Evolutionary conservation across 345 rosid genomes (phyloP), one percentile per base, ranked within the genome.

Genomic region (Passiflora organensis): DNA sequence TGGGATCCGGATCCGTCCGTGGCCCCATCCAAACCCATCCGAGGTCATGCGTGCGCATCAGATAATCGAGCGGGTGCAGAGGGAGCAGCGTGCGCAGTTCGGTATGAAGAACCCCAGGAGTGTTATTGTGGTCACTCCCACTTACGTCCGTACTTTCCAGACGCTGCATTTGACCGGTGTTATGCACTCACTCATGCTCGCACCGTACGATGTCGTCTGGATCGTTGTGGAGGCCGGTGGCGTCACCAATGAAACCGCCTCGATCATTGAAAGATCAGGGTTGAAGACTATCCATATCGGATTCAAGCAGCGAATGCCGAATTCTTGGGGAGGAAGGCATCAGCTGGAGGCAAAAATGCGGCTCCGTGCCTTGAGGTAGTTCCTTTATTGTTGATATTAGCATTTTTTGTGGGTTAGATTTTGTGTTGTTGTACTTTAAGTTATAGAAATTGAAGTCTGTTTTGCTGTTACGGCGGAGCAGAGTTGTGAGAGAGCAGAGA

Each of bases 1-100:
- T 56, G 99, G 99, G 82, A 94, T 94, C 85, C 86, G 96, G 84
- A 89, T 94, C 86, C 91, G 99, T 43, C 95, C 97, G 2, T 94
- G 97, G 99, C 99, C 99, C 14, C 99, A 89, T 50, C 99, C 99
- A 47, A 68, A 87, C 64, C 90, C 97, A 62, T 32, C 59, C 9
- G 99, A 94, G 69, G 96, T 94, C 13, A 83, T 94, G 96, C 82
- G 73, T 64, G 99, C 99, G 32, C 99, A 94, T 55, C 76, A 55
- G 77, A 83, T 94, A 43, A 89, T 94, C 8, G 90, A 83, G 70
- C 76, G 93, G 54, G 97, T 89, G 13, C 99, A 94, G 75, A 77
- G 62, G 43, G 99, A 89, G 81, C 99, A 94, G 79, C 78, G 84
- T 70, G 28, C 23, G 19, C 81, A 79, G 71, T 83, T 87, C 56